phyloP scores from a whole-genome alignment of 176 grass and related monocot species.

The Phyllostachys edulis region DNA sequence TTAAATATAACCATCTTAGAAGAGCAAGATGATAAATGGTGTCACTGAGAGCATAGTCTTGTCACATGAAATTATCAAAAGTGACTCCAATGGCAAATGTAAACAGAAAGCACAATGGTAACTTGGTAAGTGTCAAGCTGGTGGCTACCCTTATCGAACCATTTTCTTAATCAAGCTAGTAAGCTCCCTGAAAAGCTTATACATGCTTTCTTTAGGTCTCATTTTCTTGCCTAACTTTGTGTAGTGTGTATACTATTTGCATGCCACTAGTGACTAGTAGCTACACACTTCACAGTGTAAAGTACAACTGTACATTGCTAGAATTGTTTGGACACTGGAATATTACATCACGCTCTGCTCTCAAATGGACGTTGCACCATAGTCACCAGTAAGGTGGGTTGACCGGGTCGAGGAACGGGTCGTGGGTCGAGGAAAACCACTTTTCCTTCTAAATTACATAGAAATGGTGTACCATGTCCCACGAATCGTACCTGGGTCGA shows the following conservation, averaged over 20 bases:
- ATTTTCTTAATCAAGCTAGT: background rate
- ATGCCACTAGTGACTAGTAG: background rate
- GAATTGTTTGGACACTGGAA: background rate
- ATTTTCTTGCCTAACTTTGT: background rate
- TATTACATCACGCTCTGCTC: background rate
- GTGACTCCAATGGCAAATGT: background rate
- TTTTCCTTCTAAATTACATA: too few species aligned
- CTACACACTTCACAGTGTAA: background rate
- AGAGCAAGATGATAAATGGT: background rate
- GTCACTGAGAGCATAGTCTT: background rate
- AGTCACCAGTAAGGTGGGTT: too few species aligned
- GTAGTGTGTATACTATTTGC: background rate
- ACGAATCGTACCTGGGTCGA: too few species aligned
- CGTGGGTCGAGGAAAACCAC: too few species aligned
- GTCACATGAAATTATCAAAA: background rate
- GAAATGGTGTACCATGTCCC: too few species aligned
- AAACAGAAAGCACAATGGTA: background rate
- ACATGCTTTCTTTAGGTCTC: background rate
- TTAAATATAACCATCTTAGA: background rate
- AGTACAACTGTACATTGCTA: background rate
- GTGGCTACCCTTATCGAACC: background rate
- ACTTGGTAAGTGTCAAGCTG: background rate
- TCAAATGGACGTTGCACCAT: background rate
- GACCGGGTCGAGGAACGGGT: too few species aligned
- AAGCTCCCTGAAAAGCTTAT: constrained; percentile 5